Conservation (phyloP, 768 basidiomycete genomes). For the Pluteus cervinus region DNA sequence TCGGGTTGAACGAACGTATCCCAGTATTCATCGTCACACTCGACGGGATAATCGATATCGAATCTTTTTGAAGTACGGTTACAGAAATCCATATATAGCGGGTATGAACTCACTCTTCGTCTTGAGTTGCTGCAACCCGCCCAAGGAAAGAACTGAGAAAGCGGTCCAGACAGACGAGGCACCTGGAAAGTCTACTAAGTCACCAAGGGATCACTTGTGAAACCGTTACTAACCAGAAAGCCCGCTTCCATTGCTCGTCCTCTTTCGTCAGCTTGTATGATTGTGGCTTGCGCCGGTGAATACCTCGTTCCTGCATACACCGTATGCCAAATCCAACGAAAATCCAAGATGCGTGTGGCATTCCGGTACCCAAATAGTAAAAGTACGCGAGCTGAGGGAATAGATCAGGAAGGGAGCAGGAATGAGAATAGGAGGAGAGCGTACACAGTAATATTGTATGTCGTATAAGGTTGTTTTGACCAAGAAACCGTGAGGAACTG, state of each 20-base stretch:
- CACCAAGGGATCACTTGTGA: neutral
- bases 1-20: conserved; percentile 59
- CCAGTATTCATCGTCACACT: conserved; percentile 47
- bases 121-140: conserved; percentile 59
- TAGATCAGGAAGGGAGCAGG: neutral
- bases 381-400: conserved; percentile 21
- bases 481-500: conserved; percentile 51
- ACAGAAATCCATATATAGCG: neutral
- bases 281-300: conserved; percentile 44
- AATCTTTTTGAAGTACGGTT: conserved; percentile 36
- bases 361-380: conserved; percentile 35
- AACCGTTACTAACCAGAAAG: conserved; percentile 38
- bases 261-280: conserved; percentile 29
- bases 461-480: conserved; percentile 58
- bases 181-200: conserved; percentile 14
- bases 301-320: conserved; percentile 56
- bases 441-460: conserved; percentile 61
- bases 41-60: conserved; percentile 60
- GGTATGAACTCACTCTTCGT: conserved; percentile 57
- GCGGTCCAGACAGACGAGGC: conserved; percentile 26
- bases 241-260: conserved; percentile 56
- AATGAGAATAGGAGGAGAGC: conserved; percentile 34
- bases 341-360: conserved; percentile 51
- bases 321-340: conserved; percentile 53
- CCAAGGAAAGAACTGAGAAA: conserved; percentile 47